Base-by-base conservation (phyloP, 225 moss, liverwort and hornwort species). In the Bryum argenteum region DNA sequence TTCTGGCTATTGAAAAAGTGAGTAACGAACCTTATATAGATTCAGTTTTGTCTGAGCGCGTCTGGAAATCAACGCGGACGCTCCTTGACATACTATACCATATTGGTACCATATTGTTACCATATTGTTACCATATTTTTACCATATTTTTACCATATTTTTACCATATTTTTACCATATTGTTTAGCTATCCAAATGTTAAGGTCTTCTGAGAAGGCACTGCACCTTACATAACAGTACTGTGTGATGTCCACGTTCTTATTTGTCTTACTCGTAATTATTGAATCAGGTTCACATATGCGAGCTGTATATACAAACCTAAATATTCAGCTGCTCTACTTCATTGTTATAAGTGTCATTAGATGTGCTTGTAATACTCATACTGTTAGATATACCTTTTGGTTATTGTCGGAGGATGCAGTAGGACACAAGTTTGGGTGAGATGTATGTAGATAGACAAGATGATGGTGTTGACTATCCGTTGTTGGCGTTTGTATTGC, bases 1-100 rank as follows among this genome's bases (percentile, higher is more conserved):
- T 91, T 18, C 66, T 91, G 72, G 85, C 88, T 58, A 70, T 72
- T 45, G 98, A 98, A 58, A 91, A 94, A 87, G 97, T 97, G 77
- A 75, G 71, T 38, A 23, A 50, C 17, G 60, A 58, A 47, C 52
- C 50, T 41, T 44, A 28, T 17, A 40, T 61, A 41, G 15, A 17
- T 66, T 59, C 26, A 39, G 54, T 60, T 74, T 44, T 53, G 53
- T 39, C 59, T 60, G 21, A 33, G 45, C 40, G 42, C 5, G 63
- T 21, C 19, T 14, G 48, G 19, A 51, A 50, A 45, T 54, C 69
- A 55, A 23, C 60, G 64, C 40, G 24, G 12, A 57, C 21, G 45
- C 23, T 47, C 37, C 20, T 54, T 39, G 41, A 39, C 37, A 54
- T 28, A 38, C 17, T 40, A 45, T 2, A 38, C 22, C 63, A 45